These are phyloP conservation scores for Besnoitia besnoiti DNA, from an alignment of 169 alveolate genomes.

Conservation along the genomic window DNA sequence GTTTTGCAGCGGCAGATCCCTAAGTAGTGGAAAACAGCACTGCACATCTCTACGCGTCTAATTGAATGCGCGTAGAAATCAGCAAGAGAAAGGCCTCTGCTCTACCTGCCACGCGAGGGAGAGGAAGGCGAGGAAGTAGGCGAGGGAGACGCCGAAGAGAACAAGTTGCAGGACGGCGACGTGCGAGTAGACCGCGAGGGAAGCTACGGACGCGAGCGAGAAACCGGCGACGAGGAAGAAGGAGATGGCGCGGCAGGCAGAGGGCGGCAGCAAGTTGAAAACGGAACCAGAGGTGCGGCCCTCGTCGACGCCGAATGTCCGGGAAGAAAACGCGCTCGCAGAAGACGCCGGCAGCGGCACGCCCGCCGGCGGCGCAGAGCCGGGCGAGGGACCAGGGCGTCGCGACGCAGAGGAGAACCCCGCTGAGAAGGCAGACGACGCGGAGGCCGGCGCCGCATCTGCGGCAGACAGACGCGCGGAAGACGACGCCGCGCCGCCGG, in stretches of 20 bases:
- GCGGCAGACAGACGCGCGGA: not conserved
- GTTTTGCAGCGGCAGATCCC: no score
- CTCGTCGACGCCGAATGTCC: not conserved
- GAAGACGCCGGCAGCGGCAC: not conserved
- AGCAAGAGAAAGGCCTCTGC: no score
- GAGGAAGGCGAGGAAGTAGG: not conserved
- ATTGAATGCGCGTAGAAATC: no score
- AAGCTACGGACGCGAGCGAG: not conserved
- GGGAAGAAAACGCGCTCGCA: not conserved
- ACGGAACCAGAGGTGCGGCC: not conserved
- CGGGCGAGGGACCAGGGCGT: not conserved
- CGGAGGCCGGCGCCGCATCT: not conserved
- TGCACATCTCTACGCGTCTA: no score
- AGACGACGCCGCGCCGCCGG: not conserved
- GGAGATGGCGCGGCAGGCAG: not conserved
- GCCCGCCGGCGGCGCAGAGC: no score
- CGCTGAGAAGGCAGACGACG: not conserved
- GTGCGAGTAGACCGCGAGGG: not conserved
- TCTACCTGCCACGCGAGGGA: conserved; percentile 12
- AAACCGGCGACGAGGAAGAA: not conserved
- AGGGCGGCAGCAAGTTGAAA: conserved; percentile 11
- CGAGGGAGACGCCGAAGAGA: not conserved
- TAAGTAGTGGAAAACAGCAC: no score
- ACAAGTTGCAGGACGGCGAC: not conserved
- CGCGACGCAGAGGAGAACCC: not conserved